Base-by-base conservation (phyloP, 371 early-diverging fungal genomes). In the Mortierella sp. region DNA sequence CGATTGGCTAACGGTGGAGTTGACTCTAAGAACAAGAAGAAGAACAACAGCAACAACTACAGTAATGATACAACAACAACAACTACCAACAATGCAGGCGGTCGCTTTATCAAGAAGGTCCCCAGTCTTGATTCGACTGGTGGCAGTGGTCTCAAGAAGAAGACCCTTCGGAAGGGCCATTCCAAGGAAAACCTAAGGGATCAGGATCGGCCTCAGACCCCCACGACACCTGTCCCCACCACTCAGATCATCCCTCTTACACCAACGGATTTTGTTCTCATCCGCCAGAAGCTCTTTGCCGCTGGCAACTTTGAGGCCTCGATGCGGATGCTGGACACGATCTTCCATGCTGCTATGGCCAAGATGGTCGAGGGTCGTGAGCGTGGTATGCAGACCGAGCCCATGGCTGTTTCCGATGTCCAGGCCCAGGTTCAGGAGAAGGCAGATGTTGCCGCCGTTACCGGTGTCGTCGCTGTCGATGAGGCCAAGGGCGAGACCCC, bases 351-450 rank as follows among this genome's bases (percentile, higher is more conserved):
- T 0, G 85, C 85, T 32, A 85, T 85, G 85, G 85, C 85, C 75
- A 85, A 85, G 82, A 85, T 85, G 85, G 79, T 85, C 32, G 85
- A 85, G 72, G 85, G 85, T 56, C 81, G 81, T 27, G 85, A 85
- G 58, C 85, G 85, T 76, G 85, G 85, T 46, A 75, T 85, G 12
- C 85, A 85, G 55, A 85, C 85, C 27, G 85, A 85, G 29, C 79
- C 85, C 0, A 68, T 85, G 7, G 24, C 65, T 18, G 72, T 84
- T 41, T 44, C 75, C 68, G 70, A 75, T 32, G 75, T 60, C 56
- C 71, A 74, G 43, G 65, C 24, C 24, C 63, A 74, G 32, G 65
- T 29, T 16, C 63, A 63, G 35, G 83, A 63, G 38, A 14, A 51
- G 54, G 16, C 38, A 35, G 68, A 38, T 0, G 24, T 32, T 4